phyloP scores from a whole-genome alignment of 768 basidiomycete species.

The Lactarius hatsudake region DNA sequence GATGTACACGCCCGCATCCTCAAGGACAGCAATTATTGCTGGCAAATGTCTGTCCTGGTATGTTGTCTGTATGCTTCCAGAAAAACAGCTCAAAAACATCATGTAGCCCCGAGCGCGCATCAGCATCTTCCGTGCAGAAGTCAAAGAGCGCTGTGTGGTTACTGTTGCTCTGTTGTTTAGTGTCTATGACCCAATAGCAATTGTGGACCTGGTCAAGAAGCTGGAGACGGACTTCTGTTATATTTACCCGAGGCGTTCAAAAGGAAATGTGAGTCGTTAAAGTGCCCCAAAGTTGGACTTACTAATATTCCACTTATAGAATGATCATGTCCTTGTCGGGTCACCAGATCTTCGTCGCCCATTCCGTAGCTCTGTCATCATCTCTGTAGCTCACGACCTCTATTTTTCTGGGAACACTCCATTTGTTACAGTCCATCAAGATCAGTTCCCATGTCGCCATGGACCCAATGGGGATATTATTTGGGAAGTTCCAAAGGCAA shows the following conservation, averaged over 20 bases:
- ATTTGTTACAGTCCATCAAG: neutral
- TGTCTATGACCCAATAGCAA: neutral
- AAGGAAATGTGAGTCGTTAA: neutral
- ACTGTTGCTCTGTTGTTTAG: neutral
- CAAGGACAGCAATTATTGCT: neutral
- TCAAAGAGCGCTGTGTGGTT: neutral
- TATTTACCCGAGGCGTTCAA: neutral
- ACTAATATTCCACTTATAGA: neutral
- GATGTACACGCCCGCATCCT: neutral
- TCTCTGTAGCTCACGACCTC: neutral
- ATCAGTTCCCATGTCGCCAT: neutral
- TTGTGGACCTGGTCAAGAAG: neutral
- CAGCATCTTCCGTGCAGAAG: neutral
- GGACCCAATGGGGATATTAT: neutral
- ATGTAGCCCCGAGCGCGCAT: neutral
- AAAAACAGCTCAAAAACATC: neutral
- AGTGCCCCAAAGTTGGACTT: neutral
- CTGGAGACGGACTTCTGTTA: neutral
- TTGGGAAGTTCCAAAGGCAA: neutral
- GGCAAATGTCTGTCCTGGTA: neutral
- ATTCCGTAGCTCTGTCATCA: neutral
- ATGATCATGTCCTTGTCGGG: neutral
- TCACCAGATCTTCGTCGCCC: neutral
- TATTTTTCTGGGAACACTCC: neutral
- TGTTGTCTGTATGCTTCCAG: neutral